Evolutionary conservation across 306 rosid species (phyloP).

Genomic region (Rubus parviflorus): DNA sequence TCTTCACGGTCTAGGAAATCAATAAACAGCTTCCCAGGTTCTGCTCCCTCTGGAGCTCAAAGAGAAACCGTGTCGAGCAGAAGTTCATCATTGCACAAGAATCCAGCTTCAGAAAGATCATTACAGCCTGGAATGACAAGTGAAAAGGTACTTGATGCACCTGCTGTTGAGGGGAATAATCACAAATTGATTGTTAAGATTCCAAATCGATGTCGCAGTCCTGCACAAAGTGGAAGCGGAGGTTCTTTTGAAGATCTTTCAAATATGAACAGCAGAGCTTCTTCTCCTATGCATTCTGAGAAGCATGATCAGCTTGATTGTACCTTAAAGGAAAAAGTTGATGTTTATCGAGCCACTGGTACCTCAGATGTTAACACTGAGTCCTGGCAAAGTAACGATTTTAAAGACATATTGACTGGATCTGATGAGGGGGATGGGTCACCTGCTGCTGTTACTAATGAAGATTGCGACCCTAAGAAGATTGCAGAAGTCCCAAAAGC

Average conservation of each 20-base stretch:
- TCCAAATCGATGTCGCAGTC: slow-evolving; percentile 68
- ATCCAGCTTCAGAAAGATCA: slow-evolving; percentile 47
- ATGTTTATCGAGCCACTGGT: slow-evolving; percentile 42
- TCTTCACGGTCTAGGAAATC: slow-evolving; percentile 67
- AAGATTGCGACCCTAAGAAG: slow-evolving; percentile 52
- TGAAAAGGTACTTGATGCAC: slow-evolving; percentile 41
- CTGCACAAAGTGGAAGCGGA: slow-evolving; percentile 58
- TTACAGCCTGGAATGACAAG: slow-evolving; percentile 41
- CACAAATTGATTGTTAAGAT: slow-evolving; percentile 56
- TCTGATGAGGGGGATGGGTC: slow-evolving; percentile 58
- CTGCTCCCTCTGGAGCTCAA: slow-evolving; percentile 48
- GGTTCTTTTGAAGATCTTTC: slow-evolving; percentile 66
- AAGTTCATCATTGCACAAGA: slow-evolving; percentile 31
- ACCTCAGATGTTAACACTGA: slow-evolving; percentile 48
- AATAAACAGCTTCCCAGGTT: slow-evolving; percentile 62
- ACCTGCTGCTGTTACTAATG: slow-evolving; percentile 37
- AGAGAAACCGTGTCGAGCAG: slow-evolving; percentile 51
- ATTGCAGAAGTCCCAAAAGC: slow-evolving; percentile 42
- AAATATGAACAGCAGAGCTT: slow-evolving; percentile 44
- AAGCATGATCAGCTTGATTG: slow-evolving; percentile 59
- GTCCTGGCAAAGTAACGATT: slow-evolving; percentile 49
- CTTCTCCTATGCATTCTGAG: slow-evolving; percentile 59
- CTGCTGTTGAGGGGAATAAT: background rate
- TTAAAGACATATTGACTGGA: slow-evolving; percentile 38
- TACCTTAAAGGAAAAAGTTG: slow-evolving; percentile 49